Evolutionary conservation across 805 yeast species (phyloP).

Genomic region (Teunomyces kruisii): DNA sequence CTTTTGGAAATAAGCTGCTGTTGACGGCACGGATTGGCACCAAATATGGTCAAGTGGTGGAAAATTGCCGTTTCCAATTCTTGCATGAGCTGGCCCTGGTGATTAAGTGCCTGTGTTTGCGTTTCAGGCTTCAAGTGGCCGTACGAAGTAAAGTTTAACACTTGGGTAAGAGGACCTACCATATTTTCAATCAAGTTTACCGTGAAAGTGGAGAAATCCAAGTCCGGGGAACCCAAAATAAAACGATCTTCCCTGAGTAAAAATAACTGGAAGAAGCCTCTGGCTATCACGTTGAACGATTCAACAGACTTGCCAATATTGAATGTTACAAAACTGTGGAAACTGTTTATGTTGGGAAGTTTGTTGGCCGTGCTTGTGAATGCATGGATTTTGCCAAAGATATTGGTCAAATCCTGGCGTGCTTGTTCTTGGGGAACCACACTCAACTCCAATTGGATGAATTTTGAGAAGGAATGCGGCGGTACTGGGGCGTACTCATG

Average conservation of each 20-base stretch:
- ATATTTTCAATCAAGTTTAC: conserved; percentile 44
- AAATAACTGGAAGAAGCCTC: conserved; percentile 63
- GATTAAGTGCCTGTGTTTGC: conserved; percentile 3
- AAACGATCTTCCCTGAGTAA: conserved; percentile 62
- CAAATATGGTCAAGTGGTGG: conserved; percentile 28
- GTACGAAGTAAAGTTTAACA: conserved; percentile 19
- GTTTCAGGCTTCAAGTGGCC: conserved; percentile 7
- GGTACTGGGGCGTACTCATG: conserved; percentile 3
- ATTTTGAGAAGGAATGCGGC: conserved; percentile 31
- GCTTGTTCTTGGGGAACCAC: conserved; percentile 21
- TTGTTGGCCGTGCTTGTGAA: conserved; percentile 18
- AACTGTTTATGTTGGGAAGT: conserved; percentile 21
- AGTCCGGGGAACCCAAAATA: conserved; percentile 46
- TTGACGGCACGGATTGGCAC: conserved; percentile 74
- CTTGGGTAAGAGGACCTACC: conserved; percentile 34
- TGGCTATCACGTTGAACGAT: conserved; percentile 46
- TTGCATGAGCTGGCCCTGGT: conserved; percentile 4
- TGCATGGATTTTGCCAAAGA: conserved; percentile 19
- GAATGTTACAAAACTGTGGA: conserved; percentile 26
- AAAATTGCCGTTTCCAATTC: conserved; percentile 48
- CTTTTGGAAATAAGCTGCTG: conserved; percentile 66
- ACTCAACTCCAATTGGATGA: conserved; percentile 34
- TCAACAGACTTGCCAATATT: conserved; percentile 25
- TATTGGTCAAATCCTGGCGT: conserved; percentile 15
- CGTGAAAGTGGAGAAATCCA: conserved; percentile 12